phyloP scores from a whole-genome alignment of 1,284 basidiomycete genomes.

The Papiliotrema nemorosa region DNA sequence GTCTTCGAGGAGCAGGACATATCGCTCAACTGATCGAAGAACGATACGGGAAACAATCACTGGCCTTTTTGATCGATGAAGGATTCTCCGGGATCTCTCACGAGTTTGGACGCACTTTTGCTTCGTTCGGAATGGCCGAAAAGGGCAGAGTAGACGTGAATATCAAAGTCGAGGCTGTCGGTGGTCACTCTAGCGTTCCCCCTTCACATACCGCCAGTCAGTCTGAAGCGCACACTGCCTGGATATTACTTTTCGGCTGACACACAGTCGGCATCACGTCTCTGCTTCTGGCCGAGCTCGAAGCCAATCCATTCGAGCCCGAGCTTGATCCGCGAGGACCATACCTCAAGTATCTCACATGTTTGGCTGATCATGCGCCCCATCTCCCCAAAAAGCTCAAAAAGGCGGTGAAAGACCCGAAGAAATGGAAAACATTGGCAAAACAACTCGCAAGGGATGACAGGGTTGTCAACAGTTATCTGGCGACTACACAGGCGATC shows the following conservation, averaged over 20 bases:
- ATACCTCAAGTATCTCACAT: slow-evolving; percentile 51
- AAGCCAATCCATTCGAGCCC: slow-evolving; percentile 44
- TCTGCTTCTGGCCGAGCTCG: slow-evolving; percentile 41
- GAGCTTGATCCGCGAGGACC: slow-evolving; percentile 45
- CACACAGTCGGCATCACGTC: slow-evolving; percentile 47
- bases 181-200: slow-evolving; percentile 47
- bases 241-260: not conserved
- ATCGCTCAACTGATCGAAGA: slow-evolving; percentile 41
- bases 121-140: slow-evolving; percentile 51
- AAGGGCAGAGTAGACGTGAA: slow-evolving; percentile 49
- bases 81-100: slow-evolving; percentile 47
- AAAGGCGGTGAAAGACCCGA: slow-evolving; percentile 36
- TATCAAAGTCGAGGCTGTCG: slow-evolving; percentile 44
- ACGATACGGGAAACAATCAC: slow-evolving; percentile 47
- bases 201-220: slow-evolving; percentile 49
- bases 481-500: slow-evolving; percentile 46
- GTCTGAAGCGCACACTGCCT: slow-evolving; percentile 10
- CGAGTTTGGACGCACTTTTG: slow-evolving; percentile 44
- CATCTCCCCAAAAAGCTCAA: slow-evolving; percentile 42
- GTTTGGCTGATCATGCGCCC: slow-evolving; percentile 51
- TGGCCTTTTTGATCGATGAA: slow-evolving; percentile 53
- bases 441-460: slow-evolving; percentile 36
- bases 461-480: slow-evolving; percentile 38
- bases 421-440: slow-evolving; percentile 49
- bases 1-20: slow-evolving; percentile 41